Conservation (phyloP, 257 asterid genomes). For the Capsicum pubescens region DNA sequence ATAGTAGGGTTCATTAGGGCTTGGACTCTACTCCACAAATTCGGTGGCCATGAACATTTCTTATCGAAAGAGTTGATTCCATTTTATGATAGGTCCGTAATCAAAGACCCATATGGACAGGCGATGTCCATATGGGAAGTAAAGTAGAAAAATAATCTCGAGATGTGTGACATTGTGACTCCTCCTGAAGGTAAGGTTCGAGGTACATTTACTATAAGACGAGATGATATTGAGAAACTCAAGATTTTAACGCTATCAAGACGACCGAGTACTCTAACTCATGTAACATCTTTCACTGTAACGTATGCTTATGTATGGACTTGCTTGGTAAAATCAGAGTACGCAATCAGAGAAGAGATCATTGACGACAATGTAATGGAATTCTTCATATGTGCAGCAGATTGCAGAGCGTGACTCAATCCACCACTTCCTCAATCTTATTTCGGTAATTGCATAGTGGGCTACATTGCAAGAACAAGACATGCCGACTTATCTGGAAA, state of each 20-base stretch:
- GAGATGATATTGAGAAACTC: constrained; percentile 33
- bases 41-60: constrained; percentile 6
- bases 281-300: constrained; percentile 46
- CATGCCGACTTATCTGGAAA: constrained; percentile 35
- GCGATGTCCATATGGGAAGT: constrained; percentile 20
- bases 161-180: not conserved
- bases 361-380: constrained; percentile 41
- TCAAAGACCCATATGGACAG: constrained; percentile 31
- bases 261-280: constrained; percentile 30
- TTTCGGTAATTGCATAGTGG: constrained; percentile 47
- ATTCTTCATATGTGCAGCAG: constrained; percentile 39
- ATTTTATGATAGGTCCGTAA: constrained; percentile 31
- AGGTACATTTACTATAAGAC: constrained; percentile 35
- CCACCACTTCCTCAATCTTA: constrained; percentile 52
- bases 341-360: constrained; percentile 18
- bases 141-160: not conserved
- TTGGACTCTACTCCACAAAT: constrained; percentile 35
- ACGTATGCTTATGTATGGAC: constrained; percentile 41
- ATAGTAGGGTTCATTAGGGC: constrained; percentile 12
- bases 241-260: constrained; percentile 38
- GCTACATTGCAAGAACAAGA: not conserved
- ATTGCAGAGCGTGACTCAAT: constrained; percentile 38
- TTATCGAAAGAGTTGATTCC: constrained; percentile 4
- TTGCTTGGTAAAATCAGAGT: constrained; percentile 36
- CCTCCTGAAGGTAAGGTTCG: constrained; percentile 28